Conservation (phyloP, 2,329 filamentous ascomycete genomes). For the Ambrosiella beaveri region DNA sequence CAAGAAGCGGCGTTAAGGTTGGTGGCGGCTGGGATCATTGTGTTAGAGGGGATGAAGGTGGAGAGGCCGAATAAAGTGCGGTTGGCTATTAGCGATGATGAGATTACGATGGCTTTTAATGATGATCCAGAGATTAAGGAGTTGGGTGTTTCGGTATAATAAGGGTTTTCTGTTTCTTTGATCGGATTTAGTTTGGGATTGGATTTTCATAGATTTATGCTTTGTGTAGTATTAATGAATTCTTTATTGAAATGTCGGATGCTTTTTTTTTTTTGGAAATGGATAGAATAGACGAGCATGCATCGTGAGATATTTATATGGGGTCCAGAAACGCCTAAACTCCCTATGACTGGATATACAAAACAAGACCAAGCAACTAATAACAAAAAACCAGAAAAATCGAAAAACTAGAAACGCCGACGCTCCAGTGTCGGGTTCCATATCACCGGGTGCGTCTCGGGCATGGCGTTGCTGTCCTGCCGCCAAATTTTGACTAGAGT, state of each 20-base stretch:
- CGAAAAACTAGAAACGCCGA: slow-evolving; percentile 6
- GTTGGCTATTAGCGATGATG: slow-evolving; percentile 74
- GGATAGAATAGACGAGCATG: too few relatives aligned
- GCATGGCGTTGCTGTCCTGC: slow-evolving; percentile 76
- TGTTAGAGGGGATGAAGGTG: slow-evolving; percentile 61
- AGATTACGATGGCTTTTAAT: slow-evolving; percentile 71
- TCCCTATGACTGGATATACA: neutral
- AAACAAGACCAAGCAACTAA: neutral
- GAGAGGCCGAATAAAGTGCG: slow-evolving; percentile 79
- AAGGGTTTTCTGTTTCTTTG: too few relatives aligned
- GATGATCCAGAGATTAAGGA: slow-evolving; percentile 78
- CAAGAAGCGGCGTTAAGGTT: slow-evolving; percentile 59
- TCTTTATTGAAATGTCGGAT: too few relatives aligned
- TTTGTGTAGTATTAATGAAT: too few relatives aligned
- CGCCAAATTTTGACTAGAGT: slow-evolving; percentile 79
- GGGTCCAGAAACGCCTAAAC: neutral
- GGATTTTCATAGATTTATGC: slow-evolving; percentile 14
- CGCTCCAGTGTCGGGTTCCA: slow-evolving; percentile 55
- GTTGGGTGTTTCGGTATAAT: slow-evolving; percentile 41
- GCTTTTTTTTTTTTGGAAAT: neutral
- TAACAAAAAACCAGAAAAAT: neutral
- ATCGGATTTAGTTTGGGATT: neutral
- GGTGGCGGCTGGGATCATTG: slow-evolving; percentile 72
- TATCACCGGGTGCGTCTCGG: slow-evolving; percentile 76
- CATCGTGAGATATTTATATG: neutral